Evolutionary conservation across 305 asterid species (phyloP), one percentile per base, ranked within the genome.

Genomic region (Solanum hybrid): DNA sequence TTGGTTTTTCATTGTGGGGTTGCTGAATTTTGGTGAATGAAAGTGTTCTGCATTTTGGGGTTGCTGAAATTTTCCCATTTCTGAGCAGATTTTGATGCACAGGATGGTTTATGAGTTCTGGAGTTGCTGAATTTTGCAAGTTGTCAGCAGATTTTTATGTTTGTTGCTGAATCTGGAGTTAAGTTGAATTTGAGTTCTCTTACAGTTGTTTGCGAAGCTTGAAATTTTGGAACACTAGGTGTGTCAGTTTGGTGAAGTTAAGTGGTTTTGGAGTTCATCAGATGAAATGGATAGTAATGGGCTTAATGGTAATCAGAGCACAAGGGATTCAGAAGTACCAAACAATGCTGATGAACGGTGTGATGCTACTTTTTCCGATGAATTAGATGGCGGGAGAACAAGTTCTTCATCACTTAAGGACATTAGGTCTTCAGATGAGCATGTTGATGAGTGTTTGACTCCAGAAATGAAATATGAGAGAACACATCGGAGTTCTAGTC

Each of bases 241-340:
- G 84, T 42, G 42, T 92, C 61, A 74, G 75, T 91, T 91, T 76
- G 90, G 93, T 85, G 86, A 83, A 24, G 88, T 91, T 39, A 36
- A 71, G 89, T 57, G 91, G 82, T 87, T 91, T 89, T 91, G 91
- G 71, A 86, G 88, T 28, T 88, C 91, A 89, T 73, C 84, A 81
- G 92, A 91, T 91, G 93, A 90, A 81, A 97, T 96, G 99, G 95
- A 91, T 89, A 90, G 94, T 87, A 90, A 91, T 86, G 94, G 92
- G 90, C 51, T 7, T 20, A 89, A 51, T 91, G 93, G 88, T 0
- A 29, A 84, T 57, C 90, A 90, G 28, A 88, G 74, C 14, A 89
- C 40, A 14, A 51, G 78, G 81, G 35, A 77, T 26, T 8, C 28
- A 42, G 92, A 92, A 90, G 92, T 57, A 40, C 85, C 74, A 26